phyloP scores from a whole-genome alignment of 495 filamentous ascomycete genomes.

The Neurospora sublineolata region DNA sequence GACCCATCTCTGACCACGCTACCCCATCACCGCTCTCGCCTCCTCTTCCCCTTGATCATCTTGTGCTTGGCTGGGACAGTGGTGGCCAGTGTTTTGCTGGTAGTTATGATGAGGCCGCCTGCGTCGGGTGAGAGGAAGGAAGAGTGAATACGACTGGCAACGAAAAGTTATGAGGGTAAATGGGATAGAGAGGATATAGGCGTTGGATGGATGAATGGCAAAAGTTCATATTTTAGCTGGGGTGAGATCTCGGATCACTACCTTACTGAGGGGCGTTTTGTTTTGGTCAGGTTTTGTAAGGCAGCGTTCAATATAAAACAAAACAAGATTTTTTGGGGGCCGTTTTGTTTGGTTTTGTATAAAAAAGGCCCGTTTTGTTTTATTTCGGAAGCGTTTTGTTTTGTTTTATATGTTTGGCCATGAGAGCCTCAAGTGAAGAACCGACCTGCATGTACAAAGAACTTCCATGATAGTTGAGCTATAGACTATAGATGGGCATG shows the following conservation, averaged over 20 bases:
- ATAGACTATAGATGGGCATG: not conserved
- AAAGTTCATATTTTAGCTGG: not conserved
- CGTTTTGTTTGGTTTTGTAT: no score
- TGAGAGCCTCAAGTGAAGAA: not conserved
- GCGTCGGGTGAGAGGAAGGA: not conserved
- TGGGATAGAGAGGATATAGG: not conserved
- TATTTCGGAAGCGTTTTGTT: no score
- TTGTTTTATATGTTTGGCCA: no score
- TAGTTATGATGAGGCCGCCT: not conserved
- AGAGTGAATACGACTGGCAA: not conserved
- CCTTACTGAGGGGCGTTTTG: no score
- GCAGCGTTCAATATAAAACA: no score
- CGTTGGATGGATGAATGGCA: not conserved
- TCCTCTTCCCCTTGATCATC: not conserved
- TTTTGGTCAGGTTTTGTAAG: not conserved
- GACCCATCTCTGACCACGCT: not conserved
- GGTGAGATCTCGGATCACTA: no score
- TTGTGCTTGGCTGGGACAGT: not conserved
- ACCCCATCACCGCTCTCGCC: not conserved
- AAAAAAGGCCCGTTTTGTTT: no score
- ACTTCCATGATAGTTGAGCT: not conserved
- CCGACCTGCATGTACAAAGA: not conserved
- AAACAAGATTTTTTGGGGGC: no score
- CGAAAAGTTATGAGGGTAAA: not conserved
- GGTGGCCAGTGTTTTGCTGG: not conserved